Percentiles rank a stretch among this genome's conserved stretches.
These are phyloP conservation scores for Fusarium torulosum DNA, from an alignment of 2,329 filamentous ascomycete species.

Conservation along the genomic window DNA sequence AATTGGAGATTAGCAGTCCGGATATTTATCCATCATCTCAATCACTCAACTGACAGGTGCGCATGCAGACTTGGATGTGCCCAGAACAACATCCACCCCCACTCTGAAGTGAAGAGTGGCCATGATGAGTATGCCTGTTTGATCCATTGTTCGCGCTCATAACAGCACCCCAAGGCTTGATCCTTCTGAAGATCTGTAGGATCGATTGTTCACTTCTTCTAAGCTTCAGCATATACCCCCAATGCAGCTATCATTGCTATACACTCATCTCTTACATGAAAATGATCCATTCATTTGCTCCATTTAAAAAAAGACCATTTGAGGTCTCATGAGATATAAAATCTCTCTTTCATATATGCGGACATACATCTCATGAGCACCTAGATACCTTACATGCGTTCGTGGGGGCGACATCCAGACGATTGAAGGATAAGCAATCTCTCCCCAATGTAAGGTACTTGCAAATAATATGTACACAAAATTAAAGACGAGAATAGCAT, in stretches of 20 bases:
- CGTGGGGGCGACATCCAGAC: background rate
- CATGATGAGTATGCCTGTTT: background rate
- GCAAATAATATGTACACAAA: background rate
- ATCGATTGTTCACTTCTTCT: background rate
- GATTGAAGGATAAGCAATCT: background rate
- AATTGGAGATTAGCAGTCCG: slow-evolving; percentile 10
- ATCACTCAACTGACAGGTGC: slow-evolving; percentile 12
- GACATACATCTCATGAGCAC: background rate
- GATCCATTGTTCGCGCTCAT: background rate
- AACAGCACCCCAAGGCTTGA: slow-evolving; percentile 1
- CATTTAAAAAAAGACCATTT: background rate
- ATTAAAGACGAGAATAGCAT: background rate
- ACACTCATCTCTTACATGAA: no score
- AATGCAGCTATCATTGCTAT: background rate
- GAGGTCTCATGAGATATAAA: background rate
- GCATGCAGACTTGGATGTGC: slow-evolving; percentile 21
- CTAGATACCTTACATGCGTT: background rate
- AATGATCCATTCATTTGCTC: background rate
- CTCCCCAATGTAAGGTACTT: background rate
- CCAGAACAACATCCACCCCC: slow-evolving; percentile 31
- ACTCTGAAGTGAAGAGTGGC: slow-evolving; percentile 25
- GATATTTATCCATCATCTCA: slow-evolving; percentile 15
- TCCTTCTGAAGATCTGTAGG: background rate
- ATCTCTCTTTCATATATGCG: background rate
- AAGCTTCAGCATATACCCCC: background rate